Evolutionary conservation across 2,329 filamentous ascomycete genomes (phyloP).

Genomic region (Colletotrichum eleusines): DNA sequence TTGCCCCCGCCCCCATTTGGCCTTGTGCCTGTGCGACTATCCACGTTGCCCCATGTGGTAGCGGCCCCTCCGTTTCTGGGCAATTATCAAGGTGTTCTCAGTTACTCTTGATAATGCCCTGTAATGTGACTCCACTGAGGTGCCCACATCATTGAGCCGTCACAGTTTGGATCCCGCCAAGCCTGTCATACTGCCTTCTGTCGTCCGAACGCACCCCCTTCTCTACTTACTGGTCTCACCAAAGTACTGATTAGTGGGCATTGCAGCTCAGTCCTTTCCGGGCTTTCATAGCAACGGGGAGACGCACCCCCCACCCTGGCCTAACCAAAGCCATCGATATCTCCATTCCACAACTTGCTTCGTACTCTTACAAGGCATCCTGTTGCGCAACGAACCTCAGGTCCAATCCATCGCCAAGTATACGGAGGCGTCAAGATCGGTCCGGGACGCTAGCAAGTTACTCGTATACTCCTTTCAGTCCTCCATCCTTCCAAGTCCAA

Average conservation of each 20-base stretch:
- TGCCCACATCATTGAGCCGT: slow-evolving; percentile 28
- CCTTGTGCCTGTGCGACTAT: slow-evolving; percentile 13
- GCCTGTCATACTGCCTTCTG: background rate
- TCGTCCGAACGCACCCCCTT: background rate
- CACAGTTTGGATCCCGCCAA: background rate
- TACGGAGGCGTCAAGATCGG: slow-evolving; percentile 30
- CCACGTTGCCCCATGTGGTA: slow-evolving; percentile 29
- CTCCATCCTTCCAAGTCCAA: background rate
- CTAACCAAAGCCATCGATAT: background rate
- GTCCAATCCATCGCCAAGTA: slow-evolving; percentile 36
- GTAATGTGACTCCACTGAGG: slow-evolving; percentile 15
- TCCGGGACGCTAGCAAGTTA: background rate
- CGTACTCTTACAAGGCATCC: background rate
- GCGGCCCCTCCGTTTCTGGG: slow-evolving; percentile 28
- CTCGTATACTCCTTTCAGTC: background rate
- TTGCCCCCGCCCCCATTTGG: background rate
- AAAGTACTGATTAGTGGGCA: slow-evolving; percentile 20
- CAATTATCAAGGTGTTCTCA: slow-evolving; percentile 26
- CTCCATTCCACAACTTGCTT: background rate
- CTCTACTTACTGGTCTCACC: background rate
- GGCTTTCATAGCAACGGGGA: slow-evolving; percentile 4
- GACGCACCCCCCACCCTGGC: background rate
- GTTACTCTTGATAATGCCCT: slow-evolving; percentile 19
- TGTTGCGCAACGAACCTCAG: slow-evolving; percentile 2
- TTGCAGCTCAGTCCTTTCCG: slow-evolving; percentile 2